A percentile compares a stretch with the other conserved stretches of the same genome.
phyloP scores from a whole-genome alignment of 2,329 filamentous ascomycete species.

The Alternaria brassicae region DNA sequence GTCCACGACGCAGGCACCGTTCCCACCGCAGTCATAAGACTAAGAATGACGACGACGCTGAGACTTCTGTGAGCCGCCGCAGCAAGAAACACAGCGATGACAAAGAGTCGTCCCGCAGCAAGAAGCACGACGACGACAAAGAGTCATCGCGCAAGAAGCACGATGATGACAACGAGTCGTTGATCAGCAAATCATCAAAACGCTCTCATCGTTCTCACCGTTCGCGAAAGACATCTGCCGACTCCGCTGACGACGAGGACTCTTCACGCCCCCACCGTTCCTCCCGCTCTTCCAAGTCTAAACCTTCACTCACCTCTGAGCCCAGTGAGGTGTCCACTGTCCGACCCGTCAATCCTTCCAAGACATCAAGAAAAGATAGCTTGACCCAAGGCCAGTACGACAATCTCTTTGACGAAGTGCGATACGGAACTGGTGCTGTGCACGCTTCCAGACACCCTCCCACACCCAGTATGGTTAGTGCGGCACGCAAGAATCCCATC shows the following conservation, averaged over 20 bases:
- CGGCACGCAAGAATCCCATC: conserved; percentile 41
- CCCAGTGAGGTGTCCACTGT: conserved; percentile 47
- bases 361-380: conserved; percentile 41
- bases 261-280: conserved; percentile 26
- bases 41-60: conserved; percentile 20
- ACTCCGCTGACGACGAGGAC: conserved; percentile 28
- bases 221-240: conserved; percentile 35
- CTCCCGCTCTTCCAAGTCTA: conserved; percentile 21
- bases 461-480: conserved; percentile 49
- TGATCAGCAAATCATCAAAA: conserved; percentile 40
- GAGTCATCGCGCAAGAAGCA: conserved; percentile 11
- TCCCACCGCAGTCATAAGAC: conserved; percentile 26
- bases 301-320: conserved; percentile 37
- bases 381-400: conserved; percentile 40
- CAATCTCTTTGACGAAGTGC: conserved; percentile 36
- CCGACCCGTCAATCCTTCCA: conserved; percentile 35
- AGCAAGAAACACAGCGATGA: conserved; percentile 22
- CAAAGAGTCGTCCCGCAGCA: conserved; percentile 9
- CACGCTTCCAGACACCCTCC: conserved; percentile 41
- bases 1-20: conserved; percentile 41
- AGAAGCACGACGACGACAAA: conserved; percentile 20
- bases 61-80: conserved; percentile 29
- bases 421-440: conserved; percentile 43
- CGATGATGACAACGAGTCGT: conserved; percentile 26
- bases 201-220: conserved; percentile 36